phyloP scores from a whole-genome alignment of 208 protist species.

The Angomonas desouzai region DNA sequence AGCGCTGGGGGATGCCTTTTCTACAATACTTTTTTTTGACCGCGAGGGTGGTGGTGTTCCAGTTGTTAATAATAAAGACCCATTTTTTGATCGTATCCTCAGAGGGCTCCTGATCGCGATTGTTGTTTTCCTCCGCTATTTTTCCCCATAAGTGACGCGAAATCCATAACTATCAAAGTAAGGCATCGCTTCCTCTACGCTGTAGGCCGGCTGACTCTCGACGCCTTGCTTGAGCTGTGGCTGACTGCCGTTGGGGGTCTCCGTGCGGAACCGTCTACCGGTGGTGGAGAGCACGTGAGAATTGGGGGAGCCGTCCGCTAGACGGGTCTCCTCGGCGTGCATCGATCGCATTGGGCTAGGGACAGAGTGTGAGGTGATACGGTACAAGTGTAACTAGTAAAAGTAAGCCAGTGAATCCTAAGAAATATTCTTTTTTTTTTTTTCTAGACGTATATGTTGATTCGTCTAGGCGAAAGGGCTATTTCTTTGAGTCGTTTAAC shows the following conservation, averaged over 20 bases:
- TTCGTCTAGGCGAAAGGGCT: no score
- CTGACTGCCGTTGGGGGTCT: neutral
- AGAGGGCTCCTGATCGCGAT: conserved; percentile 13
- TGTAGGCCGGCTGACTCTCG: conserved; percentile 4
- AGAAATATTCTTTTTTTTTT: neutral
- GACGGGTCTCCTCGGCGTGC: neutral
- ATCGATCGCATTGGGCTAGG: neutral
- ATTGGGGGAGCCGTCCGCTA: neutral
- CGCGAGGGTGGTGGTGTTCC: conserved; percentile 19
- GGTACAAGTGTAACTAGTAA: no score
- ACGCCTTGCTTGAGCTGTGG: neutral
- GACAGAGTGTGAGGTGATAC: no score
- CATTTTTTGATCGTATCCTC: conserved; percentile 21
- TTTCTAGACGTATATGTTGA: neutral
- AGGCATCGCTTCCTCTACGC: neutral
- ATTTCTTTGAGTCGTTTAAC: no score
- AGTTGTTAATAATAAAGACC: conserved; percentile 27
- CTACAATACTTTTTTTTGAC: conserved; percentile 63
- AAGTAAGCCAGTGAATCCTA: no score
- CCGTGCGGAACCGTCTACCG: conserved; percentile 2
- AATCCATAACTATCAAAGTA: conserved; percentile 75
- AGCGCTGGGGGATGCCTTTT: conserved; percentile 60
- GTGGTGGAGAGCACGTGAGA: conserved; percentile 5
- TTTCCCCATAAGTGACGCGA: conserved; percentile 61
- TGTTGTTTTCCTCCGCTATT: conserved; percentile 39